phyloP scores from a whole-genome alignment of 1,139 yeast genomes.

The Sugiyamaella xylanicola region DNA sequence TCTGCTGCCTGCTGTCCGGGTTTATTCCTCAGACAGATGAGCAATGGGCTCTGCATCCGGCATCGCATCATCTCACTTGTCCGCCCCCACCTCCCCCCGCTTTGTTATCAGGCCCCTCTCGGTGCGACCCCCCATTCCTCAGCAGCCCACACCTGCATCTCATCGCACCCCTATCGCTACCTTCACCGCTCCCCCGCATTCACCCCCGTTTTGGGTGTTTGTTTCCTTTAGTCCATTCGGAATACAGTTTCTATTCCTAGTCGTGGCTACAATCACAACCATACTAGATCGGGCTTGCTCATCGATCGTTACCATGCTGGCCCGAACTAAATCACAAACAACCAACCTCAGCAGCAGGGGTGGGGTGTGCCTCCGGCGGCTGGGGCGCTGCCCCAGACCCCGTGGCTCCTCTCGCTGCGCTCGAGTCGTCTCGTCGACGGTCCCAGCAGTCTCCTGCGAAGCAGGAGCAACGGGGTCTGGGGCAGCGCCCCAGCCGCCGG shows the following conservation, averaged over 20 bases:
- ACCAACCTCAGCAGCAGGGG: background rate
- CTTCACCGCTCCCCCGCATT: background rate
- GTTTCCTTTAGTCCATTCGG: background rate
- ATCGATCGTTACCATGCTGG: background rate
- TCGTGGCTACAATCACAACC: too few relatives aligned
- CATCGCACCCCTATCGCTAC: background rate
- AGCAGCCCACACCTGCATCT: background rate
- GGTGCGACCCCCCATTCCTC: background rate
- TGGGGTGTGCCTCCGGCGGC: background rate
- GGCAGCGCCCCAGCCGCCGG: background rate
- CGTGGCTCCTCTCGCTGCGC: background rate
- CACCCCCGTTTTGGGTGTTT: background rate
- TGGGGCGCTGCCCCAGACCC: background rate
- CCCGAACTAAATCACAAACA: background rate
- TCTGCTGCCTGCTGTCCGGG: too few relatives aligned
- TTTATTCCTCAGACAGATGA: too few relatives aligned
- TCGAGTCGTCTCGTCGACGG: too few relatives aligned
- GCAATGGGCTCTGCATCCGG: too few relatives aligned
- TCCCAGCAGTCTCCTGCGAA: too few relatives aligned
- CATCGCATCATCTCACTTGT: background rate
- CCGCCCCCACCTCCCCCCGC: background rate
- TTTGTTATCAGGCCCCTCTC: background rate
- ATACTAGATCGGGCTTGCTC: background rate
- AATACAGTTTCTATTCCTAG: background rate
- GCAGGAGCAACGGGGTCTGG: too few relatives aligned